Percentiles rank a stretch among this genome's conserved stretches.
Evolutionary conservation across 805 yeast genomes (phyloP).

Genomic region (Metschnikowia cerradonensis): DNA sequence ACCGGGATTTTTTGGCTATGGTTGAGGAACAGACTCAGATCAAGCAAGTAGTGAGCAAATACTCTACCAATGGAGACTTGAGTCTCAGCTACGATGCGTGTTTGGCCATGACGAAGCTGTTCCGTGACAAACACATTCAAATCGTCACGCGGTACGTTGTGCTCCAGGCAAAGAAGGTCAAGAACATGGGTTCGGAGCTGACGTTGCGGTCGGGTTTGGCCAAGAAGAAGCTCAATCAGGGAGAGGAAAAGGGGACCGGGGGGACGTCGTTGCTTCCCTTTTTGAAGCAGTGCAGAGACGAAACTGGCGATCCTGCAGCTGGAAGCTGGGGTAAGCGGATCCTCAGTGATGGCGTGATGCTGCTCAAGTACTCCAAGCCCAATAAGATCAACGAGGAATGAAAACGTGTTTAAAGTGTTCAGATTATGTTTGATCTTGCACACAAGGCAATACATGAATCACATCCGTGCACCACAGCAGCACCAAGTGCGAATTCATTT

Average conservation of each 20-base stretch:
- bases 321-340: constrained; percentile 85
- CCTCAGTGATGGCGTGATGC: constrained; percentile 52
- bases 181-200: constrained; percentile 49
- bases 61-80: constrained; percentile 49
- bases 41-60: constrained; percentile 56
- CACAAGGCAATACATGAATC: background rate
- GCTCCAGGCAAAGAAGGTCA: constrained; percentile 63
- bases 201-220: constrained; percentile 68
- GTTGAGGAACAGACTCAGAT: constrained; percentile 56
- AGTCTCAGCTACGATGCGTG: constrained; percentile 80
- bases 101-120: constrained; percentile 79
- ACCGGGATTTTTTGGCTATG: constrained; percentile 66
- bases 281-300: constrained; percentile 92
- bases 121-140: constrained; percentile 91
- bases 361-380: constrained; percentile 36
- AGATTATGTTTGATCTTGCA: background rate
- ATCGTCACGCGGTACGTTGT: constrained; percentile 85
- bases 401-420: background rate
- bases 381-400: constrained; percentile 41
- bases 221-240: constrained; percentile 42
- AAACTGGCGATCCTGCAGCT: constrained; percentile 91
- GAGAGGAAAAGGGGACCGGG: constrained; percentile 80
- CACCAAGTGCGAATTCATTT: background rate
- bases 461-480: constrained; percentile 11
- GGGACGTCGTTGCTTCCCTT: constrained; percentile 91